phyloP scores from a whole-genome alignment of 139 green algal species.

The Picochlorum sp. region DNA sequence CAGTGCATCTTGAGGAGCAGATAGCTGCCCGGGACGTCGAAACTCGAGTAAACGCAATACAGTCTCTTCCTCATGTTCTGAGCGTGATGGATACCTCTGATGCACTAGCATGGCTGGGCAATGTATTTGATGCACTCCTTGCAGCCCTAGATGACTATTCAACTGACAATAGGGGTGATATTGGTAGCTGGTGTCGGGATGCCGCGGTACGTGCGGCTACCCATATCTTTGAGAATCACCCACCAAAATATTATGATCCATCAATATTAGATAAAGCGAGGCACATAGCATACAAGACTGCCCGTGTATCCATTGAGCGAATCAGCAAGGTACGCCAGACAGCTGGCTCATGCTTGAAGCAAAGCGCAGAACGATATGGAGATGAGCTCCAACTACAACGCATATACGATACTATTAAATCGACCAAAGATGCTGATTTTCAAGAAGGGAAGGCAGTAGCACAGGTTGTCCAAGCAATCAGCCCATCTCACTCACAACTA shows the following conservation, averaged over 20 bases:
- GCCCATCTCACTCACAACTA: neutral
- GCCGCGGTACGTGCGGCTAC: constrained; percentile 61
- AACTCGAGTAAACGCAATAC: constrained; percentile 53
- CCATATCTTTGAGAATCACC: constrained; percentile 8
- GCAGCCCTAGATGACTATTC: constrained; percentile 78
- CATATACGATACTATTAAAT: too few species aligned
- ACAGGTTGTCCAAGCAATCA: neutral
- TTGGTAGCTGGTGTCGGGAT: constrained; percentile 89
- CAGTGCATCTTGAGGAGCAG: constrained; percentile 38
- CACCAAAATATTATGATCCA: too few species aligned
- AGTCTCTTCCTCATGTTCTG: constrained; percentile 33
- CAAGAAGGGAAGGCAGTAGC: too few species aligned
- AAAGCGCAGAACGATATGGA: neutral
- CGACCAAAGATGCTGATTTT: too few species aligned
- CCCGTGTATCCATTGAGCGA: constrained; percentile 66
- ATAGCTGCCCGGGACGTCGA: constrained; percentile 60
- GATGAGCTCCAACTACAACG: too few species aligned
- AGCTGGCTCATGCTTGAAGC: constrained; percentile 13
- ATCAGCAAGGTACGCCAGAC: constrained; percentile 63
- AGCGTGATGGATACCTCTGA: constrained; percentile 5
- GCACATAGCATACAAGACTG: neutral
- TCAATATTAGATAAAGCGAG: neutral
- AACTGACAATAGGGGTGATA: constrained; percentile 89
- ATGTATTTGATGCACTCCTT: constrained; percentile 32
- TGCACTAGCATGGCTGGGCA: neutral